Conservation (phyloP, 73 alveolate genomes). For the Stentor coeruleus region DNA sequence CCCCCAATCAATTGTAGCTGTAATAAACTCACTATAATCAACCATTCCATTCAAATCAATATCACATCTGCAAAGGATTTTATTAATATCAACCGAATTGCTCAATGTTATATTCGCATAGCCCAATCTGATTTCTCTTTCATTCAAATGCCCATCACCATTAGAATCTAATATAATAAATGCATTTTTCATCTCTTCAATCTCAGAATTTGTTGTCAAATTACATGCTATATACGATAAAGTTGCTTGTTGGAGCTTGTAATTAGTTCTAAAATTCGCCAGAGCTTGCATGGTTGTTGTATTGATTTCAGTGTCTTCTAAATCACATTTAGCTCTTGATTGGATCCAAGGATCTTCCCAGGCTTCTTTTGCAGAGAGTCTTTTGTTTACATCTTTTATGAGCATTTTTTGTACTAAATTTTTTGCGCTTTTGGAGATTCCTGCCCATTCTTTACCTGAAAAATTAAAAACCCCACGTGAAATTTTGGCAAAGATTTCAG, state of each 20-base stretch:
- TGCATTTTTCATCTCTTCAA: not conserved
- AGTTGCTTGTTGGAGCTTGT: not conserved
- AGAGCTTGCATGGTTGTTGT: not conserved
- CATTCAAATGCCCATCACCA: conserved; percentile 1
- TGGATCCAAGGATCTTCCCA: conserved; percentile 41
- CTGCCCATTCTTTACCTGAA: conserved; percentile 37
- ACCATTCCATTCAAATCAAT: not conserved
- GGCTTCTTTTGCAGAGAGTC: conserved; percentile 64
- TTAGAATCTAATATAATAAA: not conserved
- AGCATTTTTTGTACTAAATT: conserved; percentile 42
- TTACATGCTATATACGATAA: not conserved
- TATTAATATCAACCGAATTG: not conserved
- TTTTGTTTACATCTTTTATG: conserved; percentile 31
- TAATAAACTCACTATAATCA: not conserved
- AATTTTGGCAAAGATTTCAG: conserved; percentile 27
- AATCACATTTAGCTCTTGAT: not conserved
- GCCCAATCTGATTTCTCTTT: not conserved
- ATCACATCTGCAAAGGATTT: not conserved
- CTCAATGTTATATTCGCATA: not conserved
- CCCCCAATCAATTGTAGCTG: conserved; percentile 2
- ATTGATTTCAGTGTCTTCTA: not conserved
- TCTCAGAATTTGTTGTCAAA: not conserved
- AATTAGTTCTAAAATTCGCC: not conserved
- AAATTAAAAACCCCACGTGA: conserved; percentile 28
- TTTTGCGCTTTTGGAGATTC: conserved; percentile 43